phyloP scores from a whole-genome alignment of 352 stramenopile species.

The Globisporangium lucens region DNA sequence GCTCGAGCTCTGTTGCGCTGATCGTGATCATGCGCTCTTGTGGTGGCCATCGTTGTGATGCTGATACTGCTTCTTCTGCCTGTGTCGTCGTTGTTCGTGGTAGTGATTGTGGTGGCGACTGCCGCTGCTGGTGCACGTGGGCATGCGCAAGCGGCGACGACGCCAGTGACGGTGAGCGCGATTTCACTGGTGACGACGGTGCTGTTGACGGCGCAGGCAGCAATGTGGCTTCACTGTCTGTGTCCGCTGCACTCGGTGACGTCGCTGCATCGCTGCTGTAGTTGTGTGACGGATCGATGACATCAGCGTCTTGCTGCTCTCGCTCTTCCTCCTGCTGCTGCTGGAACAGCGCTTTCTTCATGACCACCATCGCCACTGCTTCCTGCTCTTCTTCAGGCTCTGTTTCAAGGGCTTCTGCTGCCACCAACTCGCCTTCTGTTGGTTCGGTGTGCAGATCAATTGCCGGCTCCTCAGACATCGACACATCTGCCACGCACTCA shows the following conservation, averaged over 20 bases:
- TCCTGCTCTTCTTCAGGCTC: not conserved
- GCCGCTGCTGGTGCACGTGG: not conserved
- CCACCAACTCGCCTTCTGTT: not conserved
- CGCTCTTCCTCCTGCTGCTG: not conserved
- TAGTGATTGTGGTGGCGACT: not conserved
- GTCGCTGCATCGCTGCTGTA: not conserved
- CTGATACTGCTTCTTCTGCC: not conserved
- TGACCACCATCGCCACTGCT: not conserved
- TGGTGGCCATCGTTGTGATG: constrained; percentile 3
- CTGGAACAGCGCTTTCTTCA: not conserved
- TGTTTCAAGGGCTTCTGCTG: no score
- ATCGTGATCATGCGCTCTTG: constrained; percentile 36
- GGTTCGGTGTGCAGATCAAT: not conserved
- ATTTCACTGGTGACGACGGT: not conserved
- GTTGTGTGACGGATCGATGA: not conserved
- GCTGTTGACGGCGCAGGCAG: not conserved
- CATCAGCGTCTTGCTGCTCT: not conserved
- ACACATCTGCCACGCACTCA: no score
- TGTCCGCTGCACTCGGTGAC: not conserved
- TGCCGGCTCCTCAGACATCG: not conserved
- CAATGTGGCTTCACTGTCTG: not conserved
- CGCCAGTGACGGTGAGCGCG: not conserved
- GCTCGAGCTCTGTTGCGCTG: constrained; percentile 52
- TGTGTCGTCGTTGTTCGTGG: not conserved
- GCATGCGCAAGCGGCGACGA: not conserved